Evolutionary conservation across 441 rosid species (phyloP).

Genomic region (Theobroma grandiflorum): DNA sequence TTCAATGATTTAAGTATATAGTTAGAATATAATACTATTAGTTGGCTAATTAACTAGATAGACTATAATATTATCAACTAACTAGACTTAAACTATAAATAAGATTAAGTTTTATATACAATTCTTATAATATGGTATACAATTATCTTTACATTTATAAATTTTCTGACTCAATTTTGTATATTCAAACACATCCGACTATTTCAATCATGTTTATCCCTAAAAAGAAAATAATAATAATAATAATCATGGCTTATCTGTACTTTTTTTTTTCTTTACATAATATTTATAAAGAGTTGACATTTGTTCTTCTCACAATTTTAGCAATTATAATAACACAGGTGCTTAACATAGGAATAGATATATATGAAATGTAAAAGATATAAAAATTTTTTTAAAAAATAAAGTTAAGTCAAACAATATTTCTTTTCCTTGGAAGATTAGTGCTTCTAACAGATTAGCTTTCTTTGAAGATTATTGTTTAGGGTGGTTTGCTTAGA

Average conservation of each 20-base stretch:
- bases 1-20: no score
- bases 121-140: no score
- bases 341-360: background rate
- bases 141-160: no score
- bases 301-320: background rate
- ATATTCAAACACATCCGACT: background rate
- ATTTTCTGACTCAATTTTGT: no score
- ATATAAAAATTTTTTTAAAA: background rate
- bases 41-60: no score
- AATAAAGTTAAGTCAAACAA: background rate
- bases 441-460: background rate
- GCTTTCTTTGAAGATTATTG: background rate
- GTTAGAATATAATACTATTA: no score
- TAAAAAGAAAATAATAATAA: background rate
- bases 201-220: background rate
- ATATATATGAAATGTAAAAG: no score
- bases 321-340: background rate
- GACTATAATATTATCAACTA: no score
- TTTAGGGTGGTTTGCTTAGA: background rate
- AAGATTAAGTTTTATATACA: no score
- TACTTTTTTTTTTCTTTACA: background rate
- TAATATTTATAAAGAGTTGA: background rate
- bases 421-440: background rate
- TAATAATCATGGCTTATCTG: background rate
- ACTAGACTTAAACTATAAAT: no score